phyloP scores from a whole-genome alignment of 2,329 filamentous ascomycete genomes.

The Aspergillus vadensis region DNA sequence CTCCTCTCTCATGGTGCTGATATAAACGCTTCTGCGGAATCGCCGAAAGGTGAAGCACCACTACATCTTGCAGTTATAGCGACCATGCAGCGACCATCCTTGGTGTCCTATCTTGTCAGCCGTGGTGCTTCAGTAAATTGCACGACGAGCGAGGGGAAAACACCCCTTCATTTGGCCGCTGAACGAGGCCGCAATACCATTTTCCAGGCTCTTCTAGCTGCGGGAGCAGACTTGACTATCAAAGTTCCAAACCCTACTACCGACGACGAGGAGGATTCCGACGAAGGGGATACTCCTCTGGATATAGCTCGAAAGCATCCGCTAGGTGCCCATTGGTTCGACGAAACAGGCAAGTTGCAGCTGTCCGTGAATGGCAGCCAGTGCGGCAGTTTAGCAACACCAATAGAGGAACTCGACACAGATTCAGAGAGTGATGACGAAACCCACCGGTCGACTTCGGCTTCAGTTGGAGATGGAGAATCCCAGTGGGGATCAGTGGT shows the following conservation, averaged over 20 bases:
- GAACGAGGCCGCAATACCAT: conserved; percentile 29
- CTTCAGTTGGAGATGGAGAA: too few species aligned
- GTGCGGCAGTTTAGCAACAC: too few species aligned
- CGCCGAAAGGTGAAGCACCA: conserved; percentile 23
- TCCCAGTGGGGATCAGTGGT: too few species aligned
- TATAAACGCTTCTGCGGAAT: conserved; percentile 22
- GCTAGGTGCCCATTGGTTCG: conserved; percentile 26
- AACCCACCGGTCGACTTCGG: too few species aligned
- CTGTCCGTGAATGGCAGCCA: too few species aligned
- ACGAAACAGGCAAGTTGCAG: neutral
- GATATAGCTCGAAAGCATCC: conserved; percentile 29
- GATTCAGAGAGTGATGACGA: too few species aligned
- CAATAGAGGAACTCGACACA: too few species aligned
- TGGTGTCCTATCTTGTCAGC: conserved; percentile 26
- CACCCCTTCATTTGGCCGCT: conserved; percentile 29
- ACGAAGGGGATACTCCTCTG: conserved; percentile 24
- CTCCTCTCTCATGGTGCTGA: conserved; percentile 28
- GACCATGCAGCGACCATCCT: conserved; percentile 18
- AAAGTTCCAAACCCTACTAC: conserved; percentile 17
- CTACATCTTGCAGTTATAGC: conserved; percentile 31
- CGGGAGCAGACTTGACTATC: conserved; percentile 28
- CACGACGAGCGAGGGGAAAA: conserved; percentile 24
- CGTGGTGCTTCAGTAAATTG: conserved; percentile 25
- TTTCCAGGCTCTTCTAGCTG: conserved; percentile 26
- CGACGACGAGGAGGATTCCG: neutral